Evolutionary conservation across 768 basidiomycete genomes (phyloP), one percentile per base, ranked within the genome.

Genomic region (Chalciporus pseudorubinellus): DNA sequence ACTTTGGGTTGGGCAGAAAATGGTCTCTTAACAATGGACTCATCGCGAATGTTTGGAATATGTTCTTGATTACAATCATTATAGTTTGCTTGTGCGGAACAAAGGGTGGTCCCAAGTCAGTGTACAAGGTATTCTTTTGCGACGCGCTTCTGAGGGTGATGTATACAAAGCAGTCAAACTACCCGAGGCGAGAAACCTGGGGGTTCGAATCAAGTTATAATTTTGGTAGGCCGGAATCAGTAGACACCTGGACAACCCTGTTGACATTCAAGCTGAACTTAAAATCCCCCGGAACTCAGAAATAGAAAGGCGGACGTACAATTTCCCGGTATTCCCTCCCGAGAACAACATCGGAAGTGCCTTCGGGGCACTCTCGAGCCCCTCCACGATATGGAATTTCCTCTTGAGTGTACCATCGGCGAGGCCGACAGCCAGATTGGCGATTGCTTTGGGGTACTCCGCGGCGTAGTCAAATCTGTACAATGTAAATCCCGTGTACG

Each of bases 291-390:
- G 21, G 11, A 24, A 0, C 13, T 26, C 14, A 20, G 29, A 14
- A 14, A 44, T 19, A n/a, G 22, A 40, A 44, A 3, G n/a, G 26
- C 21, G 21, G 12, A 57, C 66, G 53, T n/a, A 76, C 77, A 93
- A 63, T 72, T 94, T 92, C 36, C 91, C 92, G 0, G 78, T 85
- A 62, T 93, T 93, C 3, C 75, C 85, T 22, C 92, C 91, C 12
- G 70, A 78, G 71, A 83, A 94, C 11, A 95, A 70, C 73, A 90
- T 65, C 1, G 77, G 80, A 39, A 92, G 68, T n/a, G 86, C 79
- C 18, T 73, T 72, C 1, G 89, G 87, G 14, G 88, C 87, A 46
- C 84, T 80, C 57, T 89, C 82, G 39, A 92, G 68, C 3, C 89
- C 89, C 45, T 88, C 74, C 1, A 92, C 80, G 34, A 93, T 70